Evolutionary conservation across 352 stramenopile species (phyloP).

Genomic region (Globisporangium acanthophoron): DNA sequence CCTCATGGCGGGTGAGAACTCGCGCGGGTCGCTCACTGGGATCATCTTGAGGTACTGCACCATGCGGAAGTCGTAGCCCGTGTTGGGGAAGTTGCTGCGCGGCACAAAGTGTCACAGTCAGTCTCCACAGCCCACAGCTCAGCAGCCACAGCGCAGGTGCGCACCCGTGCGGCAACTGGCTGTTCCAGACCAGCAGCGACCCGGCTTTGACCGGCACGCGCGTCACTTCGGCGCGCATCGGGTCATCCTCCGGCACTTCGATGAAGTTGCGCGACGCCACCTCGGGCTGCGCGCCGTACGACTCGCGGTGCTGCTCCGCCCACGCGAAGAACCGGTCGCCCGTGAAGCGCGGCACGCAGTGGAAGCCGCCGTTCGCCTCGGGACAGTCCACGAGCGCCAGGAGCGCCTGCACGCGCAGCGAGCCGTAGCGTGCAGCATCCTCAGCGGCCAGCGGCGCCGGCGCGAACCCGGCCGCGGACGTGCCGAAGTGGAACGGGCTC

Average conservation of each 20-base stretch:
- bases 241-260: slow-evolving; percentile 34
- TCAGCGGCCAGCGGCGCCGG: slow-evolving; percentile 14
- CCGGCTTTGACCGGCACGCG: slow-evolving; percentile 36
- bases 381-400: slow-evolving; percentile 38
- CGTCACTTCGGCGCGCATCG: slow-evolving; percentile 29
- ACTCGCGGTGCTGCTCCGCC: slow-evolving; percentile 21
- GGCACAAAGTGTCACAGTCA: no score
- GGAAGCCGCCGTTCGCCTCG: slow-evolving; percentile 37
- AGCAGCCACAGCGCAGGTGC: no score
- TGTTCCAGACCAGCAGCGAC: slow-evolving; percentile 46
- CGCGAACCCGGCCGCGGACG: slow-evolving; percentile 33
- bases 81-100: slow-evolving; percentile 37
- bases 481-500: slow-evolving; percentile 43
- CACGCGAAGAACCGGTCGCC: slow-evolving; percentile 41
- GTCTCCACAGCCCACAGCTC: no score
- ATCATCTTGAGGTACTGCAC: slow-evolving; percentile 59
- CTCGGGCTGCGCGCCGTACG: slow-evolving; percentile 29
- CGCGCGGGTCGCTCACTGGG: slow-evolving; percentile 26
- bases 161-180: slow-evolving; percentile 35
- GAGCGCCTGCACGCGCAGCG: slow-evolving; percentile 34
- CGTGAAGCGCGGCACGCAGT: slow-evolving; percentile 43
- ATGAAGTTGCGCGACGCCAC: slow-evolving; percentile 37
- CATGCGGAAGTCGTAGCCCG: slow-evolving; percentile 42
- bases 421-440: slow-evolving; percentile 27
- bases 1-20: slow-evolving; percentile 35